phyloP scores from a whole-genome alignment of 208 protist species.

The Naegleria lovaniensis region DNA sequence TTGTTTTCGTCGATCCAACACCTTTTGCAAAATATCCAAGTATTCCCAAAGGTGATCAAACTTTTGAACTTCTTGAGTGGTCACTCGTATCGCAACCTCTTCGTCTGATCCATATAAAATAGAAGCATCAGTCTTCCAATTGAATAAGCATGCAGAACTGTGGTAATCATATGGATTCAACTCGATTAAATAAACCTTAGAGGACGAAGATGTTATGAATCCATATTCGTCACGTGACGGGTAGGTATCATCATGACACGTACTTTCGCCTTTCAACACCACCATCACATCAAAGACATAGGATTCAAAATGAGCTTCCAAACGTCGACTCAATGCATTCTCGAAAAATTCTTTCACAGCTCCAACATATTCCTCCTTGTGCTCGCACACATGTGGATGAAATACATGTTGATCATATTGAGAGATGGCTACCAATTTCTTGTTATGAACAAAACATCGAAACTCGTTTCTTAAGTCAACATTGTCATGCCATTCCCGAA shows the following conservation, averaged over 20 bases:
- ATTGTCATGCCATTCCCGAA: not conserved
- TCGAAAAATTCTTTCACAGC: not conserved
- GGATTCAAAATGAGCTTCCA: not conserved
- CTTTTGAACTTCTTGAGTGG: not conserved
- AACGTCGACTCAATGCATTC: not conserved
- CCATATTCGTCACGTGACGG: not conserved
- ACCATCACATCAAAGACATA: not conserved
- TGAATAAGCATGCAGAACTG: not conserved
- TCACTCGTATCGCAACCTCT: not conserved
- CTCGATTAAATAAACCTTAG: not conserved
- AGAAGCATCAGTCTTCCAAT: not conserved
- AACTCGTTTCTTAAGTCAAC: not conserved
- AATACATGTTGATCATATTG: conserved; percentile 9
- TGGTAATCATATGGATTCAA: conserved; percentile 15
- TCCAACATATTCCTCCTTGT: not conserved
- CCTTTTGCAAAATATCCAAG: not conserved
- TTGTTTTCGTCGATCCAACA: too few species aligned
- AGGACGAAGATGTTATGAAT: not conserved
- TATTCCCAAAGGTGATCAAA: not conserved
- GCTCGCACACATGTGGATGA: not conserved
- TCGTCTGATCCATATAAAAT: not conserved
- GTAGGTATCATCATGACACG: not conserved
- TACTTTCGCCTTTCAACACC: not conserved
- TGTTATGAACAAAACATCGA: not conserved
- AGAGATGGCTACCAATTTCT: not conserved